These are phyloP conservation scores for Athelia sp. DNA, from an alignment of 1,284 basidiomycete species.

Conservation along the genomic window DNA sequence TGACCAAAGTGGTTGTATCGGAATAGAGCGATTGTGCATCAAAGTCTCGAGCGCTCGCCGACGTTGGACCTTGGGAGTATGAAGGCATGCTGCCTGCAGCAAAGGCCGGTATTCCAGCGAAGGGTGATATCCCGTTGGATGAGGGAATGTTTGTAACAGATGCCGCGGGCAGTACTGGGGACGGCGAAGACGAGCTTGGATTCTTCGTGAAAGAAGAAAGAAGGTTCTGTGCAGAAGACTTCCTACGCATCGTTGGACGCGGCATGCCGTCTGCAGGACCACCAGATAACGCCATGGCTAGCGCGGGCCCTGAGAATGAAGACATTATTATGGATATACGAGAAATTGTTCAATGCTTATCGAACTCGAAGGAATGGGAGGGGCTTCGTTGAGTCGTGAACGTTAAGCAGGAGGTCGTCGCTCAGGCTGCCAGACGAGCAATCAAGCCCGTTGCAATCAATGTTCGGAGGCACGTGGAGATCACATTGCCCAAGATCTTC, in stretches of 20 bases:
- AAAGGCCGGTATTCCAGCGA: constrained; percentile 19
- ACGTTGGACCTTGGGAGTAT: neutral
- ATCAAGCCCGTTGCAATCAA: too few relatives aligned
- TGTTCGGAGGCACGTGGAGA: too few relatives aligned
- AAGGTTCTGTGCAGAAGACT: constrained; percentile 79
- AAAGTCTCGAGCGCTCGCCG: constrained; percentile 46
- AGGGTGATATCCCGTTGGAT: neutral
- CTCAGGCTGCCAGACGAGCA: too few relatives aligned
- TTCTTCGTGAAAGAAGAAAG: constrained; percentile 66
- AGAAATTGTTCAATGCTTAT: neutral
- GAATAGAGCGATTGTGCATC: constrained; percentile 62
- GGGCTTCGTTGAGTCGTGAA: too few relatives aligned
- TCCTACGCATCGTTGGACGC: constrained; percentile 71
- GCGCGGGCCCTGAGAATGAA: neutral
- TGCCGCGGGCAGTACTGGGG: constrained; percentile 24
- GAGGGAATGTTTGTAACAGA: constrained; percentile 22
- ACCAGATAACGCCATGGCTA: neutral
- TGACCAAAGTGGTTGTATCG: constrained; percentile 29
- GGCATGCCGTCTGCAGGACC: neutral
- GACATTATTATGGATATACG: neutral
- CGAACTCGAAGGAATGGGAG: too few relatives aligned
- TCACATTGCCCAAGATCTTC: neutral
- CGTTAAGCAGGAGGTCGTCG: too few relatives aligned
- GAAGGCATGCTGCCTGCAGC: constrained; percentile 4
- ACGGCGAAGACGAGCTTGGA: constrained; percentile 14